Base-by-base conservation (phyloP, 495 filamentous ascomycete genomes). In the Daldinia vernicosa region DNA sequence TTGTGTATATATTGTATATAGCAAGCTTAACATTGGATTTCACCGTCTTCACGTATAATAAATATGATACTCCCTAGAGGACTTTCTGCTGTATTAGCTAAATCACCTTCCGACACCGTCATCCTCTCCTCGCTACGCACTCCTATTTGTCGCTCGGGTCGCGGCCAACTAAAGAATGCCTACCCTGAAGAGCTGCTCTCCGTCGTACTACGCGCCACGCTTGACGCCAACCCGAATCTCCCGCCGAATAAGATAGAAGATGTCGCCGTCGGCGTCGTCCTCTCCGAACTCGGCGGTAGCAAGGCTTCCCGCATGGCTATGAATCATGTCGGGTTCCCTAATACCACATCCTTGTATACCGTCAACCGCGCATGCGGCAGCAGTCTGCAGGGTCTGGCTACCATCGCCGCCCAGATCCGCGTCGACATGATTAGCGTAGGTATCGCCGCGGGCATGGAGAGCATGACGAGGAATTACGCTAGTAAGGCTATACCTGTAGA, bases 281-380 rank as follows among this genome's bases (percentile, higher is more conserved):
- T 98, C 40, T 91, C 92, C 60, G 93, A 97, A 77, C 92, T 98
- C 26, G 94, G 94, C 60, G 94, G 94, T 63, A 89, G 88, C 60
- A 98, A 98, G 83, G 93, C 93, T 12, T 93, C 92, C 35, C 91
- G 94, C 69, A 97, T 96, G 93, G 92, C 93, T 45, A 86, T 93
- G 72, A 90, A 92, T 77, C 91, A 94, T 80, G 87, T 89, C 64
- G 92, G 93, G 35, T 92, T 91, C 77, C 88, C 93, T n/a, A 79
- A 84, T 66, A 62, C 71, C 14, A 93, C 92, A 0, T 85, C 88
- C 30, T 91, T 97, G 67, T 89, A 91, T 81, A 97, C 94, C 1
- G 87, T 93, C 73, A 98, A 98, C 80, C 85, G 94, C 27, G 93
- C 94, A 35, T 98, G 94, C 79, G 86, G 89, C 11, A 93, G 89